These are phyloP conservation scores for Fusarium secorum DNA, from an alignment of 2,329 filamentous ascomycete species.

Conservation along the genomic window DNA sequence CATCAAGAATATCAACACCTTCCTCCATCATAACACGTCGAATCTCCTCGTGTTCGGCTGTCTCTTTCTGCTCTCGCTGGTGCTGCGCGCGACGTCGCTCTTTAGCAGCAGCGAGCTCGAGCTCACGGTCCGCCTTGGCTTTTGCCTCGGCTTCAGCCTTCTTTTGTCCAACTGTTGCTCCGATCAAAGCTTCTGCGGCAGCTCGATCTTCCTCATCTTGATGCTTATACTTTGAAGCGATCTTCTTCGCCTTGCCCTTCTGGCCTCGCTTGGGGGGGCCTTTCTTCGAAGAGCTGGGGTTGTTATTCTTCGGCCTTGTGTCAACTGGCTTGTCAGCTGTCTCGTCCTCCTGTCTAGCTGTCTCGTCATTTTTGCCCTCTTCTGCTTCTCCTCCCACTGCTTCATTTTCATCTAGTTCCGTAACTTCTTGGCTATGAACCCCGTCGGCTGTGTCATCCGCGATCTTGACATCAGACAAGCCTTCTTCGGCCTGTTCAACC, in stretches of 20 bases:
- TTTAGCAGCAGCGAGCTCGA: conserved; percentile 73
- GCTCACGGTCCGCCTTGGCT: conserved; percentile 72
- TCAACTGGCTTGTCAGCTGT: conserved; percentile 21
- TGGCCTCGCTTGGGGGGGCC: conserved; percentile 72
- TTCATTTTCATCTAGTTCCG: conserved; percentile 20
- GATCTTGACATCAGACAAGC: conserved; percentile 37
- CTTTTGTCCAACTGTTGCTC: conserved; percentile 72
- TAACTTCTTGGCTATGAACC: conserved; percentile 46
- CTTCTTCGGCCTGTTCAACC: conserved; percentile 38
- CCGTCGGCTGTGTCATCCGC: conserved; percentile 38
- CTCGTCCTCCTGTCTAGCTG: conserved; percentile 16
- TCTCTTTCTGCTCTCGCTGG: conserved; percentile 76
- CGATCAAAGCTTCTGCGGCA: conserved; percentile 86
- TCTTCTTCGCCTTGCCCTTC: conserved; percentile 83
- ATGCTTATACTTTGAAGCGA: conserved; percentile 86
- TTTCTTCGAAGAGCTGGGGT: conserved; percentile 50
- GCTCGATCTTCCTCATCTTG: conserved; percentile 94
- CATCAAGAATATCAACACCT: conserved; percentile 66
- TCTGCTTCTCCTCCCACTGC: conserved; percentile 38
- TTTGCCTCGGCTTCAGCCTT: conserved; percentile 73
- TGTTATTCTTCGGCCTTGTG: conserved; percentile 10
- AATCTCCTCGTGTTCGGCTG: conserved; percentile 77
- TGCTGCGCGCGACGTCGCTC: conserved; percentile 83
- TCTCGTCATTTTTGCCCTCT: conserved; percentile 40
- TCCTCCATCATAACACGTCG: conserved; percentile 68